A percentile compares a stretch with the other conserved stretches of the same genome.
Evolutionary conservation across 148 eudicot genomes (phyloP).

Genomic region (Amaranthus palmeri): DNA sequence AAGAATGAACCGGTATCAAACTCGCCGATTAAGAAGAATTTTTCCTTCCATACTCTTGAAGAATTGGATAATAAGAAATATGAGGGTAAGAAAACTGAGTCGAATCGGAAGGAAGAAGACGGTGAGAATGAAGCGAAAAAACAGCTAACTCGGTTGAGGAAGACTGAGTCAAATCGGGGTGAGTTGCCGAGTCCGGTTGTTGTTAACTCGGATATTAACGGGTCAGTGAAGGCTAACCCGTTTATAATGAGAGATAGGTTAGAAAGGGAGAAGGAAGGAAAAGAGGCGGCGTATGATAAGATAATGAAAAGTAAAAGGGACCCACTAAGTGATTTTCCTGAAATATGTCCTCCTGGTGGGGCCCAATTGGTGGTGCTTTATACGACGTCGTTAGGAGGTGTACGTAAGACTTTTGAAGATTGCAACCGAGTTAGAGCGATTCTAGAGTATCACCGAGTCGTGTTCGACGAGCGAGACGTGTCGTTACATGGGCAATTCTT

Average conservation of each 20-base stretch:
- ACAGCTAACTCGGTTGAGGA: constrained; percentile 28
- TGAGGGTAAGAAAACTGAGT: constrained; percentile 31
- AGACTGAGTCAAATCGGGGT: constrained; percentile 29
- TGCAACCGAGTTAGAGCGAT: constrained; percentile 65
- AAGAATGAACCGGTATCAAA: constrained; percentile 14
- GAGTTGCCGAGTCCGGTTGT: constrained; percentile 12
- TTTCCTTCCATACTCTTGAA: constrained; percentile 66
- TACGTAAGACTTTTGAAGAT: constrained; percentile 74
- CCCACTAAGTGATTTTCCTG: constrained; percentile 60
- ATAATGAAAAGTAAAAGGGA: constrained; percentile 43
- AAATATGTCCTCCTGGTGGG: constrained; percentile 77
- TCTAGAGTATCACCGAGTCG: constrained; percentile 59
- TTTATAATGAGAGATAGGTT: constrained; percentile 55
- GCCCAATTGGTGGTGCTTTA: constrained; percentile 58
- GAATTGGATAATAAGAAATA: constrained; percentile 52
- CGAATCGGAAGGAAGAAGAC: constrained; percentile 17
- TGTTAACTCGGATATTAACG: constrained; percentile 22
- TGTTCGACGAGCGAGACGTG: constrained; percentile 87
- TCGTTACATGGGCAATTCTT: constrained; percentile 60
- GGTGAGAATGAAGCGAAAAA: neutral
- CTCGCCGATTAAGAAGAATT: constrained; percentile 30
- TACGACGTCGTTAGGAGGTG: constrained; percentile 86
- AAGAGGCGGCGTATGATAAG: constrained; percentile 33
- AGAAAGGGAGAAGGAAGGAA: constrained; percentile 77
- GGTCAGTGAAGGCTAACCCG: constrained; percentile 64